Base-by-base conservation (phyloP, 2,329 filamentous ascomycete species). In the Cordyceps javanica region DNA sequence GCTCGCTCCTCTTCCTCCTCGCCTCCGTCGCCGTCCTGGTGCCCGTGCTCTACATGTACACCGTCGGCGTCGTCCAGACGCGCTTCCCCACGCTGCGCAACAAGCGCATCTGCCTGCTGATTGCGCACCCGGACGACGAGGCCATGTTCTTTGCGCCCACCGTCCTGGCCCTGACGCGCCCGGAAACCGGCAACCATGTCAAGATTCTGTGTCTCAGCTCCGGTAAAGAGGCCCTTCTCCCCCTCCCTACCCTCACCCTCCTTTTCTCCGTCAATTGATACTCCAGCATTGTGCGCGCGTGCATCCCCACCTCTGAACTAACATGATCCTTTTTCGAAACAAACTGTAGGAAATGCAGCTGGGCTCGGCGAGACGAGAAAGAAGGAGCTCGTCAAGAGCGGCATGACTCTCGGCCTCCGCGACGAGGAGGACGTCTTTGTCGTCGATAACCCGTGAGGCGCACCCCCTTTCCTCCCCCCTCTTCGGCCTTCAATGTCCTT, bases 61-160 rank as follows among this genome's bases (percentile, higher is more conserved):
- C 77, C 3, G 75, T 73, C 26, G 71, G 73, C 42, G 67, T 76
- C n/a, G 71, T 77, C 42, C 73, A 75, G 60, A 65, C 74, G 26
- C 74, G 79, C 32, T 82, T 90, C 64, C 89, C 90, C 4, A 81
- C 76, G 45, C 77, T 97, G 62, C 79, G 78, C 65, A 88, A 90
- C 76, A 95, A 96, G 80, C 86, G 90, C 67, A 91, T 99, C 68
- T 89, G 90, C 70, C 82, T 99, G 55, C 79, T 99, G 57, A 97
- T 99, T 67, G 94, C 94, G 23, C 94, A 99, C 75, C 94, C 94
- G 0, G 94, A 99, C 73, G 94, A 99, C 68, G 94, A 99, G 77
- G 94, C 93, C 72, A 99, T 99, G 94, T 99, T 99, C 80, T 99
- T 99, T 74, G 86, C 91, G 62, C 94, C 94, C 0, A 89, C 91